Evolutionary conservation across 495 filamentous ascomycete species (phyloP), one percentile per base, ranked within the genome.

Genomic region (Penicillium salamii): DNA sequence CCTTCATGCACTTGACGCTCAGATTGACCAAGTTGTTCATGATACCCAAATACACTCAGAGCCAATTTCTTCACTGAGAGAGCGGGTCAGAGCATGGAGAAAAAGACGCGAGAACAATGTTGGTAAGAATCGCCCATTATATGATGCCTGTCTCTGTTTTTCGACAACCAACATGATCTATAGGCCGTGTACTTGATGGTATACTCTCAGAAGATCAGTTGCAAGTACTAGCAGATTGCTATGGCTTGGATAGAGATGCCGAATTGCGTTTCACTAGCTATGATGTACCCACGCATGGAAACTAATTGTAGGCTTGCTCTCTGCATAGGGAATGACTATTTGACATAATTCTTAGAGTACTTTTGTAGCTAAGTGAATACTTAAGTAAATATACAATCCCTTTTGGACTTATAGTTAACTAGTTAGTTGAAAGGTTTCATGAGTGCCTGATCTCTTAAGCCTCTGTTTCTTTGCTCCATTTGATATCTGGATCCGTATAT

Each of bases 191-290:
- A 21, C 52, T 61, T 23, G 40, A 53, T 18, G 51, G 46, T 14
- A 33, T 61, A 13, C 58, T 50, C 32, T 51, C 57, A 40, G 52
- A 56, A 35, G 39, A 47, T n/a, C 54, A 61, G 35, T 46, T 64
- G 29, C 17, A 58, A 28, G 42, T 8, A 3, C 44, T 64, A 45
- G 61, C 55, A 26, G 52, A 59, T 38, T 40, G 37, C 33, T 62
- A 61, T 38, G 58, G 52, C 46, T 49, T 50, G 49, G 45, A 62
- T 34, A 50, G n/a, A 47, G 58, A 59, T 56, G 58, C 41, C 18
- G 61, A 61, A 37, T 37, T 20, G 7, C 34, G 34, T 5, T 37
- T 37, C n/a, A 20, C 34, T 37, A 37, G 34, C 34, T 18, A 18
- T 37, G 15, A 37, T 37, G 34, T 37, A 17, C 15, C 14, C 11